Percentiles rank a stretch among this genome's conserved stretches.
phyloP scores from a whole-genome alignment of 202 grass and related monocot genomes.

The Setaria italica region DNA sequence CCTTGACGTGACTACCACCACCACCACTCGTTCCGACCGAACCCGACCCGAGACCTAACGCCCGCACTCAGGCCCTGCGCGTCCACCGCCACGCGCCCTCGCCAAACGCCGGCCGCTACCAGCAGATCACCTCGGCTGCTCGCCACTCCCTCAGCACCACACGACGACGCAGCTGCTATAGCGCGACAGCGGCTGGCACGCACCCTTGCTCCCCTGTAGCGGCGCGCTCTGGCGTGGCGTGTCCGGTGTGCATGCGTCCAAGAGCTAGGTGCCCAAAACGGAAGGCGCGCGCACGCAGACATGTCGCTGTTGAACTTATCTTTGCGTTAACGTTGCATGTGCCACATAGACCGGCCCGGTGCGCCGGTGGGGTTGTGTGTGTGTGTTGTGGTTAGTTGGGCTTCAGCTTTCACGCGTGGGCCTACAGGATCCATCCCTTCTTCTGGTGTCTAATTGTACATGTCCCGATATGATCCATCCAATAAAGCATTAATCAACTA shows the following conservation, averaged over 20 bases:
- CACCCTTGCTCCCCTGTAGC: background rate
- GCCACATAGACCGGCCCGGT: background rate
- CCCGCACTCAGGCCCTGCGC: too few relatives aligned
- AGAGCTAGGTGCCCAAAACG: background rate
- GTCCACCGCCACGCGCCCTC: too few relatives aligned
- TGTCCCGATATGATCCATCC: background rate
- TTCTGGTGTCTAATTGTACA: background rate
- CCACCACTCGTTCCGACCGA: too few relatives aligned
- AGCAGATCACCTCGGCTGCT: too few relatives aligned
- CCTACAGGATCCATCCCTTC: background rate
- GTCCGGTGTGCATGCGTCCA: background rate
- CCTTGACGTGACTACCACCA: too few relatives aligned
- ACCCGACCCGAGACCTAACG: too few relatives aligned
- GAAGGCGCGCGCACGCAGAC: background rate
- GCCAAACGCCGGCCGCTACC: too few relatives aligned
- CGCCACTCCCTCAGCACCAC: too few relatives aligned
- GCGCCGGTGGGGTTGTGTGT: too few relatives aligned
- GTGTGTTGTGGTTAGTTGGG: background rate
- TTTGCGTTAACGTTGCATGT: background rate
- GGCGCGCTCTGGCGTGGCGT: background rate
- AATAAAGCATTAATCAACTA: background rate
- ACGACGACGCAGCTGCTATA: background rate
- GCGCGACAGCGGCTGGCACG: conserved; percentile 37
- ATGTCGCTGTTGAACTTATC: background rate
- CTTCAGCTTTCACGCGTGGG: conserved; percentile 4